A percentile compares a stretch with the other conserved stretches of the same genome.
Evolutionary conservation across 768 basidiomycete genomes (phyloP).

Genomic region (Pleurotus sapidus): DNA sequence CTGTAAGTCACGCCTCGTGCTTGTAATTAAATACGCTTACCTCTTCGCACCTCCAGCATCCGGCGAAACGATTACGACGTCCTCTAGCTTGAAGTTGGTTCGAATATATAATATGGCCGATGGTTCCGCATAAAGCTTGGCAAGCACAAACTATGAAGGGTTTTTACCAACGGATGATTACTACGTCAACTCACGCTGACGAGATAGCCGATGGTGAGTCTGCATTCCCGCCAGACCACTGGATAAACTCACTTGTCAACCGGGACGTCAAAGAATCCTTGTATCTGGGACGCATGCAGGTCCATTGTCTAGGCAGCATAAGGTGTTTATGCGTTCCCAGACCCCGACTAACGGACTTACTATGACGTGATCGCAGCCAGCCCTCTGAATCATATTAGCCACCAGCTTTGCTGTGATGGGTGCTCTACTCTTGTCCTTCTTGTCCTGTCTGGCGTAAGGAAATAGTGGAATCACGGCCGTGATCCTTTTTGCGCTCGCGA

Average conservation of each 20-base stretch:
- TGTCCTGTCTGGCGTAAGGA: slow-evolving; percentile 97
- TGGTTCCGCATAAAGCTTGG: slow-evolving; percentile 91
- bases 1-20: slow-evolving; percentile 9
- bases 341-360: slow-evolving; percentile 44
- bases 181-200: slow-evolving; percentile 45
- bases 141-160: slow-evolving; percentile 7
- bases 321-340: slow-evolving; percentile 1
- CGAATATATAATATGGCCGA: slow-evolving; percentile 95
- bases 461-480: slow-evolving; percentile 98
- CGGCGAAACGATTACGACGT: slow-evolving; percentile 94
- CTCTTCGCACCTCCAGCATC: slow-evolving; percentile 99
- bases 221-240: neutral
- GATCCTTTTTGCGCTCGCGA: slow-evolving; percentile 96
- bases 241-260: slow-evolving; percentile 90
- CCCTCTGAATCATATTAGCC: slow-evolving; percentile 93
- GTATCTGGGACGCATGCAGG: slow-evolving; percentile 97
- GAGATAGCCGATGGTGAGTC: neutral
- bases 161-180: slow-evolving; percentile 9
- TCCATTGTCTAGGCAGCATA: slow-evolving; percentile 81
- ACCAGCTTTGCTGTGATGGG: slow-evolving; percentile 98
- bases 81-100: slow-evolving; percentile 77
- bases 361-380: slow-evolving; percentile 96
- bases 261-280: slow-evolving; percentile 99
- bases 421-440: slow-evolving; percentile 98
- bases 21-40: slow-evolving; percentile 36